Evolutionary conservation across 2,329 filamentous ascomycete species (phyloP).

Genomic region (Aspergillus glaucus): DNA sequence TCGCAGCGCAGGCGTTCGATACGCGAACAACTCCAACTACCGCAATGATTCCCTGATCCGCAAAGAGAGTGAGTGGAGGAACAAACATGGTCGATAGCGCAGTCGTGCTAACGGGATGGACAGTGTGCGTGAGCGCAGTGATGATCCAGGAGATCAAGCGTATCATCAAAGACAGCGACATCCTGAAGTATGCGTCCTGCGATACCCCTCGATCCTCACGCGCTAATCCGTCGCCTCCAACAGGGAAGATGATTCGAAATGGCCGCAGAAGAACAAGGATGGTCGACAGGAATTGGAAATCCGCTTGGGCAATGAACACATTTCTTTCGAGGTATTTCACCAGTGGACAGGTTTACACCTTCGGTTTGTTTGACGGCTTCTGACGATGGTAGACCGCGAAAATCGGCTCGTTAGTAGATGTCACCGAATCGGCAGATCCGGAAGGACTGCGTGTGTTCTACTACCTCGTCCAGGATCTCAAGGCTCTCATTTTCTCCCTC

Average conservation of each 20-base stretch:
- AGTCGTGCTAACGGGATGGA: slow-evolving; percentile 12
- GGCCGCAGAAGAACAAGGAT: slow-evolving; percentile 99
- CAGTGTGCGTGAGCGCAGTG: slow-evolving; percentile 92
- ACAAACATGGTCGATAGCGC: slow-evolving; percentile 1
- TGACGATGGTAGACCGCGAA: slow-evolving; percentile 70
- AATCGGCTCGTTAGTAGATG: slow-evolving; percentile 93
- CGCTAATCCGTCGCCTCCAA: slow-evolving; percentile 1
- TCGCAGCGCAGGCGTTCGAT: slow-evolving; percentile 85
- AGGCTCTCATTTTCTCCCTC: slow-evolving; percentile 91
- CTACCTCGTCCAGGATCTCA: slow-evolving; percentile 95
- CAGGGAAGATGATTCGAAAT: slow-evolving; percentile 96
- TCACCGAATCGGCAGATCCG: slow-evolving; percentile 91
- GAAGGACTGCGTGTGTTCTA: slow-evolving; percentile 97
- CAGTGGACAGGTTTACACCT: background rate
- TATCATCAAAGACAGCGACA: slow-evolving; percentile 95
- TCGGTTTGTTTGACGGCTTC: background rate
- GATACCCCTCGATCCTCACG: background rate
- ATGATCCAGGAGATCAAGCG: slow-evolving; percentile 92
- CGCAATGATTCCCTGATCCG: slow-evolving; percentile 96
- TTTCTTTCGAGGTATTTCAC: slow-evolving; percentile 80
- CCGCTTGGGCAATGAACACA: slow-evolving; percentile 85
- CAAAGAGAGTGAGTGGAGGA: slow-evolving; percentile 79
- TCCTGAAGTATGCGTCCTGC: slow-evolving; percentile 67
- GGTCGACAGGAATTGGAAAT: slow-evolving; percentile 96
- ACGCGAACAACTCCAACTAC: slow-evolving; percentile 99